Evolutionary conservation across 2,329 filamentous ascomycete genomes (phyloP).

Genomic region (Fusarium sp.): DNA sequence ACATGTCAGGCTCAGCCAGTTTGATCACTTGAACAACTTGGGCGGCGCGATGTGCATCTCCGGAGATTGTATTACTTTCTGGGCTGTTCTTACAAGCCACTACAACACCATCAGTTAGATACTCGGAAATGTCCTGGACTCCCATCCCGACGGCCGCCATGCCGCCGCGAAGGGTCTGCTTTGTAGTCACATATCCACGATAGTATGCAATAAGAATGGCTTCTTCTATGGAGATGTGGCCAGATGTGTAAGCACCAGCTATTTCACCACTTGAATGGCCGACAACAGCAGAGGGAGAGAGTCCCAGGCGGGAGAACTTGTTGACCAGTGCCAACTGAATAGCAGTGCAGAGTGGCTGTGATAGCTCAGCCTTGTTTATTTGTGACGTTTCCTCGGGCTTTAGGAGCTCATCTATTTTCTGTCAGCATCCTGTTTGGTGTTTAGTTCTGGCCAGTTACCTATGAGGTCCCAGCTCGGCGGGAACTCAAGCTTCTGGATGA

Average conservation of each 20-base stretch:
- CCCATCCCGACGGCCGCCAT: constrained; percentile 21
- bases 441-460: neutral
- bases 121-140: neutral
- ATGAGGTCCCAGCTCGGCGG: constrained; percentile 26
- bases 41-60: neutral
- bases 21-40: neutral
- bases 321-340: constrained; percentile 10
- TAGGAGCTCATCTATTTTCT: neutral
- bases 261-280: constrained; percentile 29
- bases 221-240: neutral
- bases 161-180: neutral
- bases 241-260: constrained; percentile 5
- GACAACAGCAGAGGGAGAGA: neutral
- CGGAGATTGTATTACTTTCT: constrained; percentile 1
- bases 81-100: constrained; percentile 24
- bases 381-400: neutral
- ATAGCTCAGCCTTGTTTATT: neutral
- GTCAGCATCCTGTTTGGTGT: too few species aligned
- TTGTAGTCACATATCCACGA: neutral
- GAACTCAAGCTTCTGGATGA: neutral
- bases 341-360: constrained; percentile 17
- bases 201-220: constrained; percentile 6
- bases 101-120: neutral
- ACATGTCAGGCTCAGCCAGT: neutral
- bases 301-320: neutral